These are phyloP conservation scores for Stylonectria norvegica DNA, from an alignment of 2,329 filamentous ascomycete genomes.

Conservation along the genomic window DNA sequence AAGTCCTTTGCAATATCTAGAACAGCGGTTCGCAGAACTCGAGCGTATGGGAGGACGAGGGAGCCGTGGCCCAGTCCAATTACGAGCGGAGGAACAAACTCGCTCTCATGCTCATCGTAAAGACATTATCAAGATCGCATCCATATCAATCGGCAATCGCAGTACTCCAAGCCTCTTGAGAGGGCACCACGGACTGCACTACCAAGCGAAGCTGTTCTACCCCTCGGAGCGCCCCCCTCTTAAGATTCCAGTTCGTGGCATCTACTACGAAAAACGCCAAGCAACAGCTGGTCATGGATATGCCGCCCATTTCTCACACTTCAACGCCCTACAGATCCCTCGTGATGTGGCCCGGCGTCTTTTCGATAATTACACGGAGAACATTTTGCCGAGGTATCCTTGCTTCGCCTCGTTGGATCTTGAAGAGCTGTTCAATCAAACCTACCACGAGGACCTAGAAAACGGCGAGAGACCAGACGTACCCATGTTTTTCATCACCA, in stretches of 20 bases:
- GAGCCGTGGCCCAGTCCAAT: neutral
- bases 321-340: conserved; percentile 13
- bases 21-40: neutral
- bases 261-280: conserved; percentile 12
- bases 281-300: conserved; percentile 9
- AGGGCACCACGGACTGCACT: conserved; percentile 1
- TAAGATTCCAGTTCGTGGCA: conserved; percentile 18
- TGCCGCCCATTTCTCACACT: conserved; percentile 3
- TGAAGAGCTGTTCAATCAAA: conserved; percentile 8
- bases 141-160: neutral
- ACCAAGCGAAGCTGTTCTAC: conserved; percentile 19
- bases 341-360: conserved; percentile 15
- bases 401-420: conserved; percentile 16
- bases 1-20: neutral
- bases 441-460: conserved; percentile 7
- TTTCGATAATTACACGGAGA: conserved; percentile 17
- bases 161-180: neutral
- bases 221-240: conserved; percentile 20
- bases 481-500: conserved; percentile 9
- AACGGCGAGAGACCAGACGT: neutral
- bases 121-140: neutral
- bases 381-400: conserved; percentile 17
- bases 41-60: neutral
- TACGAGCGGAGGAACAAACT: neutral
- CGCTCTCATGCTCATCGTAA: neutral